Percentiles rank a stretch among this genome's conserved stretches.
These are phyloP conservation scores for Adansonia gregorii DNA, from an alignment of 441 rosid genomes.

Conservation along the genomic window DNA sequence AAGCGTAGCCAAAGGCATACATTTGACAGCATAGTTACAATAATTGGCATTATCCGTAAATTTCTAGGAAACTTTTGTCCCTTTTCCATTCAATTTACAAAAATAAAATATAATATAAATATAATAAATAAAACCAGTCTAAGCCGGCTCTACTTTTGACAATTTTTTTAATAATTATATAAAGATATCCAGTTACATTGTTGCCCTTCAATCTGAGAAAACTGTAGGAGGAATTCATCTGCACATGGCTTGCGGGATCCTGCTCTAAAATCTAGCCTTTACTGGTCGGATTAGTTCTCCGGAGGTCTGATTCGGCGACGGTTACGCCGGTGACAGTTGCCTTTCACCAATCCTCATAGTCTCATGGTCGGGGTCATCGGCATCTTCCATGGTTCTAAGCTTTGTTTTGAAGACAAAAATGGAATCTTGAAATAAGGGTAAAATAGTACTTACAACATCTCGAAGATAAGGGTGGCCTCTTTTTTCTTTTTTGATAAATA, in stretches of 20 bases:
- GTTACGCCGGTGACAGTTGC: too few relatives aligned
- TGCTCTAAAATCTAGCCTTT: too few relatives aligned
- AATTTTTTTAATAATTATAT: neutral
- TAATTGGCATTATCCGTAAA: conserved; percentile 20
- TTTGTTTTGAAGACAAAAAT: too few relatives aligned
- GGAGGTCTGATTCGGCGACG: too few relatives aligned
- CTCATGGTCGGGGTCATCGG: too few relatives aligned
- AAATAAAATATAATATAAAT: neutral
- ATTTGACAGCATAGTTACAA: conserved; percentile 12
- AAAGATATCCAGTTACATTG: neutral
- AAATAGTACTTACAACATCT: conserved; percentile 5
- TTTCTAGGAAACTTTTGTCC: conserved; percentile 19
- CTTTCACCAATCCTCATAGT: too few relatives aligned
- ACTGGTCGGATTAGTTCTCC: too few relatives aligned
- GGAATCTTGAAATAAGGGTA: neutral
- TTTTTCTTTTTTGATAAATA: neutral
- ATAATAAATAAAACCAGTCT: neutral
- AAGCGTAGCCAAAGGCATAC: neutral
- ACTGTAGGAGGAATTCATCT: too few relatives aligned
- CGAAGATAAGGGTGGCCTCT: neutral
- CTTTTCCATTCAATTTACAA: neutral
- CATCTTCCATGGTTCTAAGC: too few relatives aligned
- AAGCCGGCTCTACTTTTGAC: neutral
- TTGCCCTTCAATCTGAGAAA: neutral
- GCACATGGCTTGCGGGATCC: too few relatives aligned